phyloP scores from a whole-genome alignment of 176 grass and related monocot genomes.

The Triticum turgidum region DNA sequence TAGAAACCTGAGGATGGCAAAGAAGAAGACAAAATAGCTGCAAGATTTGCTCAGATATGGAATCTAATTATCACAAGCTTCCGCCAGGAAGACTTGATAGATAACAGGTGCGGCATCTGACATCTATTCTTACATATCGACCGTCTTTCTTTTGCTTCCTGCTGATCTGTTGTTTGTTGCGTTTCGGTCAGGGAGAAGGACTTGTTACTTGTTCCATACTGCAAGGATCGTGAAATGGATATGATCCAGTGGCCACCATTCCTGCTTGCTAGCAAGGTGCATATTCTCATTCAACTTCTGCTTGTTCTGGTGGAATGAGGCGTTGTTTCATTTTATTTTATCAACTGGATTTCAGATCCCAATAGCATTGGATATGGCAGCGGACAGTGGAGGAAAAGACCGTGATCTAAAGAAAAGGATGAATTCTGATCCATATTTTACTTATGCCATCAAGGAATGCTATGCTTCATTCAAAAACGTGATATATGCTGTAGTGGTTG shows the following conservation, averaged over 20 bases:
- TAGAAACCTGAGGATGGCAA: slow-evolving; percentile 55
- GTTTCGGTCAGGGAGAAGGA: slow-evolving; percentile 68
- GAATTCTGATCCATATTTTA: slow-evolving; percentile 67
- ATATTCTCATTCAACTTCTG: slow-evolving; percentile 18
- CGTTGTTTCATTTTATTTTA: slow-evolving; percentile 15
- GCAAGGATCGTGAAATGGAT: slow-evolving; percentile 65
- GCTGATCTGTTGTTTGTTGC: slow-evolving; percentile 2
- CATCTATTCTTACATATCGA: slow-evolving; percentile 14
- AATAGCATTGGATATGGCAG: slow-evolving; percentile 95
- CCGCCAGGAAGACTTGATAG: slow-evolving; percentile 85
- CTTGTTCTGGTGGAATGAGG: slow-evolving; percentile 10
- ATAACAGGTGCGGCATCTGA: slow-evolving; percentile 48
- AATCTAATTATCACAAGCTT: slow-evolving; percentile 97
- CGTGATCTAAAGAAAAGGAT: slow-evolving; percentile 85
- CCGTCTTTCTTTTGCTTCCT: not conserved
- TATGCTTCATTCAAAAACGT: slow-evolving; percentile 90
- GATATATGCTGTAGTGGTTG: slow-evolving; percentile 70
- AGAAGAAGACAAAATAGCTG: slow-evolving; percentile 63
- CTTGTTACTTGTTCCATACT: slow-evolving; percentile 92
- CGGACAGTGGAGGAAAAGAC: slow-evolving; percentile 85
- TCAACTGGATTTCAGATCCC: slow-evolving; percentile 66
- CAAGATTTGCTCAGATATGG: slow-evolving; percentile 96
- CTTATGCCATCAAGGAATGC: slow-evolving; percentile 85
- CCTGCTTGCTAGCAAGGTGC: slow-evolving; percentile 93
- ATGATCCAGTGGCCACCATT: slow-evolving; percentile 98